Evolutionary conservation across 352 stramenopile species (phyloP).

Genomic region (Albugo laibachii): DNA sequence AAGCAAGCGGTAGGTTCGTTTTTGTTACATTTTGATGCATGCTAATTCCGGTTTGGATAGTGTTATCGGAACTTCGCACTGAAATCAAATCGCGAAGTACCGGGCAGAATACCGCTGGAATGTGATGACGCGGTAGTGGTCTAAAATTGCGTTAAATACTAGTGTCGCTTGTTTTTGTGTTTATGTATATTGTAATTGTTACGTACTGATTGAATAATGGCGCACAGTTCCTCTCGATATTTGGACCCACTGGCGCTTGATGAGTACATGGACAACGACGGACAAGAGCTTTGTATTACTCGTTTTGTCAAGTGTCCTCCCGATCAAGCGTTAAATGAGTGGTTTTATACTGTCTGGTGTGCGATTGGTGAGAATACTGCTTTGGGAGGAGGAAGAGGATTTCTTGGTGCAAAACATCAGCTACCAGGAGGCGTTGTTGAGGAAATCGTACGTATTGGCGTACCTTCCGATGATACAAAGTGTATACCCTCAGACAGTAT

Average conservation of each 20-base stretch:
- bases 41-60: too few relatives aligned
- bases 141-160: too few relatives aligned
- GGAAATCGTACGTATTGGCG: slow-evolving; percentile 36
- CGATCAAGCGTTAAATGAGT: slow-evolving; percentile 36
- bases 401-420: slow-evolving; percentile 26
- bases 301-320: slow-evolving; percentile 21
- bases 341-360: slow-evolving; percentile 32
- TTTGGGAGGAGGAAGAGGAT: slow-evolving; percentile 25
- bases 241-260: slow-evolving; percentile 18
- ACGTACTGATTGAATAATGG: too few relatives aligned
- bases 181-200: too few relatives aligned
- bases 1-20: slow-evolving; percentile 18
- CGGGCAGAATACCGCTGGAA: too few relatives aligned
- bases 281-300: slow-evolving; percentile 38
- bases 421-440: slow-evolving; percentile 32
- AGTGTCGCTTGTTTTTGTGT: too few relatives aligned
- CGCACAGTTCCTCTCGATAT: slow-evolving; percentile 8
- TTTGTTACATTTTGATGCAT: not conserved
- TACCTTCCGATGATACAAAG: slow-evolving; percentile 4
- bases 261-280: slow-evolving; percentile 21
- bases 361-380: slow-evolving; percentile 14
- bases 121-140: too few relatives aligned
- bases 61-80: too few relatives aligned
- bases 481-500: slow-evolving; percentile 8
- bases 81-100: too few relatives aligned